Conservation (phyloP, 768 basidiomycete genomes). For the Naganishia antarctica region DNA sequence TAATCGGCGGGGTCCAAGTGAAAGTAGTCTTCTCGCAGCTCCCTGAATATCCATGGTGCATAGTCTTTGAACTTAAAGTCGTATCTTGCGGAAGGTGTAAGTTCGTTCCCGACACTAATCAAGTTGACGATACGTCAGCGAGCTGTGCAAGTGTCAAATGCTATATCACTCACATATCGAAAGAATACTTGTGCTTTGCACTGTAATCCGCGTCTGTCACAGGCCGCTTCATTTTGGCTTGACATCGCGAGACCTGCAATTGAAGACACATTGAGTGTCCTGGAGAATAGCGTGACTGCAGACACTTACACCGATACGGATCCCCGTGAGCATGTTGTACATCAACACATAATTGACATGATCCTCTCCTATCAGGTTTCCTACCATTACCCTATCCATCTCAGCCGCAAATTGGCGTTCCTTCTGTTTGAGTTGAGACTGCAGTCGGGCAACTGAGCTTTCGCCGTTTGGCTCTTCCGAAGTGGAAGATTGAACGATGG, state of each 20-base stretch:
- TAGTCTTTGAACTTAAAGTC: slow-evolving; percentile 99
- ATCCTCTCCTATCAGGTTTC: slow-evolving; percentile 94
- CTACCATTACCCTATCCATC: slow-evolving; percentile 56
- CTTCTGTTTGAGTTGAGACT: slow-evolving; percentile 30
- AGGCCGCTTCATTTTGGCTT: slow-evolving; percentile 84
- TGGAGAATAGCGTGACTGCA: not conserved
- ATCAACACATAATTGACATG: slow-evolving; percentile 98
- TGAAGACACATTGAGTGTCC: slow-evolving; percentile 23
- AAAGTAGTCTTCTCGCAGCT: slow-evolving; percentile 88
- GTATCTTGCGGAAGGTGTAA: slow-evolving; percentile 95
- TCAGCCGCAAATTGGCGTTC: slow-evolving; percentile 29
- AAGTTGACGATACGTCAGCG: not conserved
- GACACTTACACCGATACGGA: slow-evolving; percentile 77
- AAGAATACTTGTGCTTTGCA: slow-evolving; percentile 88
- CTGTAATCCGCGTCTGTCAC: slow-evolving; percentile 80
- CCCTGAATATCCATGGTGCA: slow-evolving; percentile 95
- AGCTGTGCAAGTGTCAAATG: not conserved
- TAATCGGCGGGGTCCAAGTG: slow-evolving; percentile 96
- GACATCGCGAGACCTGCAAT: slow-evolving; percentile 80
- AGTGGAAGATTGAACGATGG: not conserved
- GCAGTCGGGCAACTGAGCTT: not conserved
- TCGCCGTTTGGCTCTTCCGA: slow-evolving; percentile 20
- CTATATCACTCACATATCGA: slow-evolving; percentile 73
- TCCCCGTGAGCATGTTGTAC: slow-evolving; percentile 99
- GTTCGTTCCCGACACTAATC: slow-evolving; percentile 83